Percentiles rank a stretch among this genome's conserved stretches.
Conservation (phyloP, 2,329 filamentous ascomycete genomes). For the Amphichorda felina region DNA sequence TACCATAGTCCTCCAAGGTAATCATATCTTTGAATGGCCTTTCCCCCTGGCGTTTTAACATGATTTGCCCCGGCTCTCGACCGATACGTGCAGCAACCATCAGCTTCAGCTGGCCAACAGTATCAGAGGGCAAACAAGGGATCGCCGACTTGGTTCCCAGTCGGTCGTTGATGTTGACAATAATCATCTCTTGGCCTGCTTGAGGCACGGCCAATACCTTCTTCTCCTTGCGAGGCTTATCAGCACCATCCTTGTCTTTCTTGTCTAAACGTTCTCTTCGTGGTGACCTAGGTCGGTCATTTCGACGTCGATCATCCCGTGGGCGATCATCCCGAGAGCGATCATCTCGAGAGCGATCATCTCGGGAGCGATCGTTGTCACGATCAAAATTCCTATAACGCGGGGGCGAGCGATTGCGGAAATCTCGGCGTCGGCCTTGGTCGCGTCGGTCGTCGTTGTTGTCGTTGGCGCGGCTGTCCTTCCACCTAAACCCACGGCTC, state of each 20-base stretch:
- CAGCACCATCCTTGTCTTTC: conserved; percentile 1
- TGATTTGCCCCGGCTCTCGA: conserved; percentile 78
- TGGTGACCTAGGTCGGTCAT: conserved; percentile 6
- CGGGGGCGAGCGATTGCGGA: conserved; percentile 24
- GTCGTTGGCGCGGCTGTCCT: conserved; percentile 38
- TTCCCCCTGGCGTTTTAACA: conserved; percentile 85
- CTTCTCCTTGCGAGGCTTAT: conserved; percentile 14
- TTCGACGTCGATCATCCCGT: conserved; percentile 3
- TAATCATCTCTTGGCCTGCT: conserved; percentile 69
- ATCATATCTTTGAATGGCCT: conserved; percentile 87
- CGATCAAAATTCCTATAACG: conserved; percentile 10
- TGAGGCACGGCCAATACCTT: conserved; percentile 14
- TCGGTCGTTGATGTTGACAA: conserved; percentile 90
- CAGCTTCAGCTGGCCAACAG: conserved; percentile 77
- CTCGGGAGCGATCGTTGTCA: conserved; percentile 16
- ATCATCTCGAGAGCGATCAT: conserved; percentile 18
- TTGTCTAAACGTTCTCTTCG: conserved; percentile 1
- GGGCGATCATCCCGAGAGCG: conserved; percentile 11
- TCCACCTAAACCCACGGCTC: conserved; percentile 44
- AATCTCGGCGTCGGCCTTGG: conserved; percentile 27
- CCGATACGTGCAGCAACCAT: conserved; percentile 86
- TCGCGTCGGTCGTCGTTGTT: conserved; percentile 26
- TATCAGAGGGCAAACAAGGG: conserved; percentile 76
- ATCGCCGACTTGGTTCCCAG: conserved; percentile 92
- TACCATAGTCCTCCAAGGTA: conserved; percentile 83